These are phyloP conservation scores for Solanum acaule DNA, from an alignment of 257 asterid species.

Conservation along the genomic window DNA sequence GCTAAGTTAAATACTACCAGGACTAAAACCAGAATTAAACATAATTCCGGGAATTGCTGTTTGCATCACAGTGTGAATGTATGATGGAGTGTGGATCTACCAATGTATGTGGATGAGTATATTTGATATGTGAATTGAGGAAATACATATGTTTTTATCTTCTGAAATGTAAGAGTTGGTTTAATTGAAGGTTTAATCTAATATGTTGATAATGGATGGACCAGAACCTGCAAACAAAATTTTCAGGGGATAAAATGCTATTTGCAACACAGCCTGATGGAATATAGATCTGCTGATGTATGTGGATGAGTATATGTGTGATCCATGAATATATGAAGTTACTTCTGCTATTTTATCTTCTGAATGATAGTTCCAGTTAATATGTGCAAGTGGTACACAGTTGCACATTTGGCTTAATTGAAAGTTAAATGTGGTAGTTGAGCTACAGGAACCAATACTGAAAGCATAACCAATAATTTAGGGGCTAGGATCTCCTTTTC, in stretches of 20 bases:
- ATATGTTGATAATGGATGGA: neutral
- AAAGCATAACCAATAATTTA: neutral
- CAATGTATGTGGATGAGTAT: neutral
- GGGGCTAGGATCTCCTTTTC: neutral
- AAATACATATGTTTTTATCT: neutral
- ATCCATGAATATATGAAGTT: neutral
- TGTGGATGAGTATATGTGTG: neutral
- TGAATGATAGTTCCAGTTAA: neutral
- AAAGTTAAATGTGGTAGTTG: neutral
- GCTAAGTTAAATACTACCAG: neutral
- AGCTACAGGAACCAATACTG: neutral
- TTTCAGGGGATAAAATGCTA: neutral
- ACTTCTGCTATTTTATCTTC: neutral
- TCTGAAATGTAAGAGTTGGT: neutral
- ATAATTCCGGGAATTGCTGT: neutral
- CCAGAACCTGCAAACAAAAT: neutral
- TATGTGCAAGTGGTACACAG: neutral
- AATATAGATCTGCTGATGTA: neutral
- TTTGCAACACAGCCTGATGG: neutral
- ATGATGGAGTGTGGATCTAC: neutral
- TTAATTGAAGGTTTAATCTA: neutral
- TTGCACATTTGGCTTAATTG: neutral
- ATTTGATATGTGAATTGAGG: neutral
- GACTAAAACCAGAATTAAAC: neutral
- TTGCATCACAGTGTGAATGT: neutral